phyloP scores from a whole-genome alignment of 176 grass and related monocot genomes.

The Cenchrus fungigraminus region DNA sequence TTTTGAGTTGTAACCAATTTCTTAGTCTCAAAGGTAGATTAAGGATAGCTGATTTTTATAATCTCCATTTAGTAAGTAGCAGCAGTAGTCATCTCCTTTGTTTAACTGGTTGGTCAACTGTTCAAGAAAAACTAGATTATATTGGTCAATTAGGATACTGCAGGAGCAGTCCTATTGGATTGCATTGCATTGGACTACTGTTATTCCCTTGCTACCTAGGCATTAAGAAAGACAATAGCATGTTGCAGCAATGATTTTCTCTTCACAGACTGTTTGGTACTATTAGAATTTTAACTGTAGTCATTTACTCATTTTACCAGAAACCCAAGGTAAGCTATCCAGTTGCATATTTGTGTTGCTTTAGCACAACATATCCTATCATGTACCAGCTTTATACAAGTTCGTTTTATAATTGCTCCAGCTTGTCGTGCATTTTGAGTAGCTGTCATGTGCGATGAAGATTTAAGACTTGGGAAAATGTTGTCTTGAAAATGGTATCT shows the following conservation, averaged over 20 bases:
- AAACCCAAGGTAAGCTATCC: not conserved
- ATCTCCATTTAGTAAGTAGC: not conserved
- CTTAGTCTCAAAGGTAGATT: not conserved
- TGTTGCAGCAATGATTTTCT: not conserved
- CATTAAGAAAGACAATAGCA: not conserved
- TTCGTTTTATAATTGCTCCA: not conserved
- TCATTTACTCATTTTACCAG: not conserved
- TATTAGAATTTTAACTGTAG: not conserved
- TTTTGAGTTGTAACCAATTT: slow-evolving; percentile 1
- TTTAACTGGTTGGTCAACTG: slow-evolving; percentile 41
- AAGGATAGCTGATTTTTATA: slow-evolving; percentile 28
- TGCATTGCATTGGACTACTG: slow-evolving; percentile 25
- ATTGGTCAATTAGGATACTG: slow-evolving; percentile 12
- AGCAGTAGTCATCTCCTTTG: slow-evolving; percentile 13
- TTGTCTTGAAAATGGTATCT: not conserved
- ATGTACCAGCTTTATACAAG: not conserved
- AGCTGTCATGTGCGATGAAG: not conserved
- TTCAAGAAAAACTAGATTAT: slow-evolving; percentile 35
- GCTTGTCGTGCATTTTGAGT: not conserved
- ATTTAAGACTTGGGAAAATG: slow-evolving; percentile 9
- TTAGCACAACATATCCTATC: not conserved
- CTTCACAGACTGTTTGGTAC: not conserved
- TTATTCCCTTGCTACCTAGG: not conserved
- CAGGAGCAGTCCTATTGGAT: not conserved
- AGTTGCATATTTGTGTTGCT: not conserved